Percentiles rank a stretch among this genome's conserved stretches.
These are phyloP conservation scores for Physcomitrium patens DNA, from an alignment of 225 moss, liverwort and hornwort genomes.

Conservation along the genomic window DNA sequence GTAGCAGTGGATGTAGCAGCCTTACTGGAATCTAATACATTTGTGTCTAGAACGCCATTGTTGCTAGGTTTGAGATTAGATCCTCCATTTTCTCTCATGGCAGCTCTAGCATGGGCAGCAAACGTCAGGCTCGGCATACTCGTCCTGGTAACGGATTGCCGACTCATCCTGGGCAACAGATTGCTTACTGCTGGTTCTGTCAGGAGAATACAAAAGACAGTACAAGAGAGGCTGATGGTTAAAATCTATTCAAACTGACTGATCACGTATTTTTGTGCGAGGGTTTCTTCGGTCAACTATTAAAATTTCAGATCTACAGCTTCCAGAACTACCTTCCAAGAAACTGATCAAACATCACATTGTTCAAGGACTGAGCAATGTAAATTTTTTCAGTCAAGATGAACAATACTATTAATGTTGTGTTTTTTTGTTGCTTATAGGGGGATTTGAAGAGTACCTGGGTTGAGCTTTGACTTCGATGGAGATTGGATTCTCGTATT, in stretches of 20 bases:
- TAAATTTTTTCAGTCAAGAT: too few species aligned
- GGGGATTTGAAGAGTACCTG: slow-evolving; percentile 29
- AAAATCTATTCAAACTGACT: background rate
- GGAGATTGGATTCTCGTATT: slow-evolving; percentile 38
- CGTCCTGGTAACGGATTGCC: slow-evolving; percentile 47
- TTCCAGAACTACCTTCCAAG: background rate
- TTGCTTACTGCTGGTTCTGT: slow-evolving; percentile 40
- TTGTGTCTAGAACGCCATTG: slow-evolving; percentile 35
- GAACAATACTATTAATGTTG: too few species aligned
- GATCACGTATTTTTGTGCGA: background rate
- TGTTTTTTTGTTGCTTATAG: too few species aligned
- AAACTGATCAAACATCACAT: background rate
- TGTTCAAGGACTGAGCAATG: too few species aligned
- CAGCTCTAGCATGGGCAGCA: slow-evolving; percentile 62
- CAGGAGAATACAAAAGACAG: slow-evolving; percentile 16
- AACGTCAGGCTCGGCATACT: slow-evolving; percentile 69
- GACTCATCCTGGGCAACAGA: slow-evolving; percentile 41
- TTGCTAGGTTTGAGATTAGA: slow-evolving; percentile 44
- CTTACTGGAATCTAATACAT: slow-evolving; percentile 35
- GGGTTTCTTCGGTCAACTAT: background rate
- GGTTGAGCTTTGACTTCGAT: slow-evolving; percentile 33
- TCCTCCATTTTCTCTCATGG: slow-evolving; percentile 41
- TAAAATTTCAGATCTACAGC: background rate
- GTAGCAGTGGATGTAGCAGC: slow-evolving; percentile 16
- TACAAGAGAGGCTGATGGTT: background rate